A percentile compares a stretch with the other conserved stretches of the same genome.
These are phyloP conservation scores for Cornus suecica DNA, from an alignment of 148 eudicot species.

Conservation along the genomic window DNA sequence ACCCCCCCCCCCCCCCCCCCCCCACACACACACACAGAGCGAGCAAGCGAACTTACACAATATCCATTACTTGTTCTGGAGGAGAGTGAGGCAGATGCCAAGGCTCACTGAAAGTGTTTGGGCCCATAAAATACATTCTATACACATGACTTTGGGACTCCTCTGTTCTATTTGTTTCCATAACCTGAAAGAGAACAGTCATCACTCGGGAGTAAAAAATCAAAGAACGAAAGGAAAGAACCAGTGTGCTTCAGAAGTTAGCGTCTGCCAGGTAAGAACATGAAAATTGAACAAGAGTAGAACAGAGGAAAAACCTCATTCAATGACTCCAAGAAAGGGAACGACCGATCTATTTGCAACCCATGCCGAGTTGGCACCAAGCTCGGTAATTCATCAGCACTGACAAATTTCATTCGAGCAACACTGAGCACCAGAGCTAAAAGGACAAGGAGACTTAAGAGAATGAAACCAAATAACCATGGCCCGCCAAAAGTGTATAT, in stretches of 20 bases:
- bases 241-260: neutral
- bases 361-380: slow-evolving; percentile 64
- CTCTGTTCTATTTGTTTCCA: slow-evolving; percentile 89
- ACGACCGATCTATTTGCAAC: slow-evolving; percentile 79
- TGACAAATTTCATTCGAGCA: slow-evolving; percentile 84
- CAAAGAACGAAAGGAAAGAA: slow-evolving; percentile 2
- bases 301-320: slow-evolving; percentile 60
- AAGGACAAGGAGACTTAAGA: slow-evolving; percentile 59
- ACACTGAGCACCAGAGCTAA: slow-evolving; percentile 90
- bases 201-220: neutral
- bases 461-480: slow-evolving; percentile 80
- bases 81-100: slow-evolving; percentile 98
- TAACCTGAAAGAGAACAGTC: slow-evolving; percentile 49
- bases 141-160: slow-evolving; percentile 90
- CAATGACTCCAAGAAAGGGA: slow-evolving; percentile 94
- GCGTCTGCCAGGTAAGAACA: neutral
- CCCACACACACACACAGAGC: neutral
- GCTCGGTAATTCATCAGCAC: slow-evolving; percentile 70
- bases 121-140: slow-evolving; percentile 88
- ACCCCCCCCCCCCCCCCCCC: neutral
- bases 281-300: neutral
- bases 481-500: slow-evolving; percentile 96
- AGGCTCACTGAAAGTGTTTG: slow-evolving; percentile 91
- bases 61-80: slow-evolving; percentile 85
- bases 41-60: slow-evolving; percentile 61